A percentile compares a stretch with the other conserved stretches of the same genome.
phyloP scores from a whole-genome alignment of 768 basidiomycete genomes.

The Naganishia kalamii region DNA sequence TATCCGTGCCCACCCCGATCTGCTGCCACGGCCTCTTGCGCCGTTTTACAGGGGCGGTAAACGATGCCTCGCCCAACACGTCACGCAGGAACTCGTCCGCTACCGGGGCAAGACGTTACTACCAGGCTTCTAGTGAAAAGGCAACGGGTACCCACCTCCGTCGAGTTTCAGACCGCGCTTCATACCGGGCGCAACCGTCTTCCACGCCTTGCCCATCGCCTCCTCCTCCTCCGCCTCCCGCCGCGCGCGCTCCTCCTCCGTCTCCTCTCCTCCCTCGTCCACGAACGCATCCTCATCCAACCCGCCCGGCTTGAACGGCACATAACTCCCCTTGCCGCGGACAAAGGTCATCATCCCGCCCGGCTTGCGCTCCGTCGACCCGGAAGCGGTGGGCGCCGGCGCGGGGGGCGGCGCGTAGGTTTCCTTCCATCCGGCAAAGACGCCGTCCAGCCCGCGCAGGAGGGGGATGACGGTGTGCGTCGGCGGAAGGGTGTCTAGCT shows the following conservation, averaged over 20 bases:
- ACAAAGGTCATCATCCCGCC: constrained; percentile 68
- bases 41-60: constrained; percentile 40
- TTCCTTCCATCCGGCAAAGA: constrained; percentile 30
- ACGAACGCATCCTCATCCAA: constrained; percentile 57
- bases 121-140: no score
- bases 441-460: constrained; percentile 35
- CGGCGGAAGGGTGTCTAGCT: constrained; percentile 32
- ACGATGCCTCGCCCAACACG: constrained; percentile 34
- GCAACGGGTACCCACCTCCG: background rate
- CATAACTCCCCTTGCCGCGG: constrained; percentile 82
- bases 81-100: constrained; percentile 42
- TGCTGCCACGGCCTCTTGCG: constrained; percentile 28
- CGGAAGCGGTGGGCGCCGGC: constrained; percentile 50
- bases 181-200: constrained; percentile 75
- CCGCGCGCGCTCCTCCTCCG: constrained; percentile 38
- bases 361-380: constrained; percentile 70
- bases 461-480: constrained; percentile 42
- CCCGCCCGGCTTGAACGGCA: constrained; percentile 92
- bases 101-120: constrained; percentile 23
- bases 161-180: constrained; percentile 65
- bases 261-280: constrained; percentile 30
- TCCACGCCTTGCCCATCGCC: constrained; percentile 45
- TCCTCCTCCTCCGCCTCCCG: constrained; percentile 41
- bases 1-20: constrained; percentile 24
- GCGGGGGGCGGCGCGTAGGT: constrained; percentile 22